A percentile compares a stretch with the other conserved stretches of the same genome.
These are phyloP conservation scores for Metarhizium rileyi DNA, from an alignment of 2,329 filamentous ascomycete genomes.

Conservation along the genomic window DNA sequence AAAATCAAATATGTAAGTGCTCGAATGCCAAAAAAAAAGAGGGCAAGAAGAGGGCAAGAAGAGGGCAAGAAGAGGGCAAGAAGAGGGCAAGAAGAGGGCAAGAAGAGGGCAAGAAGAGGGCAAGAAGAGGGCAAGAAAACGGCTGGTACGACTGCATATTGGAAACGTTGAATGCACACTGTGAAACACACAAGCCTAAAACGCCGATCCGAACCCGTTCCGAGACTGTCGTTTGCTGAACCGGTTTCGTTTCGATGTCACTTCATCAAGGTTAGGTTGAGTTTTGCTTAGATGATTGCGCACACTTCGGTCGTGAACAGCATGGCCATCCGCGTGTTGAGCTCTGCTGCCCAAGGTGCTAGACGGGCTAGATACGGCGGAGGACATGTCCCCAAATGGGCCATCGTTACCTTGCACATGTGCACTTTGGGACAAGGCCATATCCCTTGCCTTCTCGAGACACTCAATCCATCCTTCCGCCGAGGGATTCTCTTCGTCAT, in stretches of 20 bases:
- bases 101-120: too few species aligned
- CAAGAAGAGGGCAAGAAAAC: too few species aligned
- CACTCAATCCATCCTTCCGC: constrained; percentile 90
- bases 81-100: too few species aligned
- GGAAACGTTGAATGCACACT: not conserved
- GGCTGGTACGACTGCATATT: not conserved
- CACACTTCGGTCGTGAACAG: constrained; percentile 40
- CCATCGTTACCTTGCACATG: constrained; percentile 58
- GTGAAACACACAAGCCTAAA: constrained; percentile 34
- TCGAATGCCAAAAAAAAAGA: constrained; percentile 48
- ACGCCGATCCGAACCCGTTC: constrained; percentile 83
- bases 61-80: too few species aligned
- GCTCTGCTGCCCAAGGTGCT: constrained; percentile 57
- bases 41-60: too few species aligned
- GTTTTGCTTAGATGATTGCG: constrained; percentile 51
- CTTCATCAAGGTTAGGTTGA: constrained; percentile 45
- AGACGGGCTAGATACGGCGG: constrained; percentile 64
- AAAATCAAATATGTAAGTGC: not conserved
- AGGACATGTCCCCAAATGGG: constrained; percentile 58
- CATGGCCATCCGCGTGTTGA: constrained; percentile 42
- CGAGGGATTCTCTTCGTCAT: constrained; percentile 54
- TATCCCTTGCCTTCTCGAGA: constrained; percentile 75
- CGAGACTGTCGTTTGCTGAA: constrained; percentile 94
- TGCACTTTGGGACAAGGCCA: constrained; percentile 66
- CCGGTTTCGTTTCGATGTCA: constrained; percentile 45